A percentile compares a stretch with the other conserved stretches of the same genome.
These are phyloP conservation scores for Cladosporium sp. DNA, from an alignment of 2,329 filamentous ascomycete species.

Conservation along the genomic window DNA sequence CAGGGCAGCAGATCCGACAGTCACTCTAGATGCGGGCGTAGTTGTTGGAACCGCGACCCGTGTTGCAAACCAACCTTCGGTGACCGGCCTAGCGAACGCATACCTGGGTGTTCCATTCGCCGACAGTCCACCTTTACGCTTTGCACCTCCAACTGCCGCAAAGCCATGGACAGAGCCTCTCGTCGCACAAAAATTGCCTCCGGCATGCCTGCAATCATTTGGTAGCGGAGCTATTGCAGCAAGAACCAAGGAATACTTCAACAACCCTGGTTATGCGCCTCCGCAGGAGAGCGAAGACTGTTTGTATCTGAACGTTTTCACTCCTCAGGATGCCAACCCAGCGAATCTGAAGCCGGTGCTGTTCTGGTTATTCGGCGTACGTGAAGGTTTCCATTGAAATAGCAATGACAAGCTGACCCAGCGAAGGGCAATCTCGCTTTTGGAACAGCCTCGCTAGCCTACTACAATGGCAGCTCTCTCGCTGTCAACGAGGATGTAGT, in stretches of 20 bases:
- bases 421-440: not conserved
- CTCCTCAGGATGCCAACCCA: not conserved
- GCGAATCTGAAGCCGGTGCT: conserved; percentile 21
- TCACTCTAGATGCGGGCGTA: not conserved
- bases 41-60: not conserved
- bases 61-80: not conserved
- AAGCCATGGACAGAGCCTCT: not conserved
- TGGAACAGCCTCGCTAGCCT: not conserved
- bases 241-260: not conserved
- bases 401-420: not conserved
- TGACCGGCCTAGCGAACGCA: not conserved
- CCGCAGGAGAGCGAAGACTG: not conserved
- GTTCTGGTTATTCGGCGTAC: conserved; percentile 35
- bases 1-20: not conserved
- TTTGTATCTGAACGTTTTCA: not conserved
- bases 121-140: conserved; percentile 32
- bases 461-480: conserved; percentile 17
- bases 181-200: not conserved
- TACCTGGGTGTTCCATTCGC: conserved; percentile 38
- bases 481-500: conserved; percentile 43
- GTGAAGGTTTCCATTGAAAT: not conserved
- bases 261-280: not conserved
- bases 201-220: not conserved
- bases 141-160: not conserved
- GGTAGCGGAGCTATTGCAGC: not conserved